Percentiles rank a stretch among this genome's conserved stretches.
Conservation (phyloP, 495 filamentous ascomycete genomes). For the Corynascus novoguineensis region DNA sequence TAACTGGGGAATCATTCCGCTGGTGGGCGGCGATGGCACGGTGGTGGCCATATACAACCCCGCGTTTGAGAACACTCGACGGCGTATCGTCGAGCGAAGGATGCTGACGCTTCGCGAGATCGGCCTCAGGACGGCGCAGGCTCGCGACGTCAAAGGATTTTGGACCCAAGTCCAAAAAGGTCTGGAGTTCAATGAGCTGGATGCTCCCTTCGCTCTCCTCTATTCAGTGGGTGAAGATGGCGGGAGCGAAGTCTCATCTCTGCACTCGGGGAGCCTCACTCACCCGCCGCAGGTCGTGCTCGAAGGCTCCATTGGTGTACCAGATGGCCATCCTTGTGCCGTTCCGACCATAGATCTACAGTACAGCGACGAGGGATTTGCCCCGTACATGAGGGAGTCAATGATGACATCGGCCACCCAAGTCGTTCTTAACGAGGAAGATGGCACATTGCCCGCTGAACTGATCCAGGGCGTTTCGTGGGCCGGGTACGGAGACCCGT, state of each 20-base stretch:
- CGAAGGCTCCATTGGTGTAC: constrained; percentile 60
- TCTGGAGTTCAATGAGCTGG: constrained; percentile 56
- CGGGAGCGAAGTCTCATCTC: constrained; percentile 57
- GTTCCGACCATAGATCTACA: constrained; percentile 53
- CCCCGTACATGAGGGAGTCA: constrained; percentile 59
- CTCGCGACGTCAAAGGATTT: constrained; percentile 59
- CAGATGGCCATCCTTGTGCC: constrained; percentile 51
- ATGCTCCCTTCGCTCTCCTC: constrained; percentile 59
- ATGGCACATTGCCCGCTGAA: constrained; percentile 52
- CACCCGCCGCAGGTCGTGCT: constrained; percentile 52
- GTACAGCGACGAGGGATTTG: constrained; percentile 57
- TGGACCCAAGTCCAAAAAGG: constrained; percentile 53
- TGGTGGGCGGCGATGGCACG: constrained; percentile 56
- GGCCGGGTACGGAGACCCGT: constrained; percentile 59
- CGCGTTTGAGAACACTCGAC: constrained; percentile 61
- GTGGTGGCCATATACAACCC: constrained; percentile 66
- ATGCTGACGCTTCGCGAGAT: constrained; percentile 65
- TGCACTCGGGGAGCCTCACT: constrained; percentile 53
- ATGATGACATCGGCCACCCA: constrained; percentile 53
- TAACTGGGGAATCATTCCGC: constrained; percentile 61
- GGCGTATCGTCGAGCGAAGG: constrained; percentile 58
- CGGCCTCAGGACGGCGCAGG: constrained; percentile 61
- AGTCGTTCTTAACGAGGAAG: constrained; percentile 52
- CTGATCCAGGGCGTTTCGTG: constrained; percentile 57
- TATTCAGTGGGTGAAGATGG: constrained; percentile 56